A percentile compares a stretch with the other conserved stretches of the same genome.
Conservation (phyloP, 2,329 filamentous ascomycete genomes). For the Acephala macrosclerotiorum region DNA sequence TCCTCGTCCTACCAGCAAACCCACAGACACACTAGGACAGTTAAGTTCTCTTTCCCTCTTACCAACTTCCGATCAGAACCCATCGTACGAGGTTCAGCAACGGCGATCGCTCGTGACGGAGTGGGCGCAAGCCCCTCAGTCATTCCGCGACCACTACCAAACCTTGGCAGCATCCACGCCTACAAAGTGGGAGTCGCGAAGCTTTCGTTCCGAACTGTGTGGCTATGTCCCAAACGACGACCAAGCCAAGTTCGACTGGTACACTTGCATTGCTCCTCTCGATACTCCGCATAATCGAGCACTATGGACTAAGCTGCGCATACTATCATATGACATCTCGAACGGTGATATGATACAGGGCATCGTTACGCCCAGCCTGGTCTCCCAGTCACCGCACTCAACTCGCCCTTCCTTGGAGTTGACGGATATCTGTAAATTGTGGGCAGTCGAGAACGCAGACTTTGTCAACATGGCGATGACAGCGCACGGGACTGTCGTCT, state of each 20-base stretch:
- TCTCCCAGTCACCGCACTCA: no score
- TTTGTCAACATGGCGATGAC: no score
- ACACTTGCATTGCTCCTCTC: slow-evolving; percentile 10
- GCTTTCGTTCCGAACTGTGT: no score
- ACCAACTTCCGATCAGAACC: no score
- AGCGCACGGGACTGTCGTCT: no score
- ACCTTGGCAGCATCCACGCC: not conserved
- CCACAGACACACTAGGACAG: not conserved
- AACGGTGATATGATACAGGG: no score
- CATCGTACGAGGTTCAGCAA: not conserved
- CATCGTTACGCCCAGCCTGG: no score
- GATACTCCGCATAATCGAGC: slow-evolving; percentile 1
- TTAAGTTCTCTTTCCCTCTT: no score
- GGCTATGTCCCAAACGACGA: not conserved
- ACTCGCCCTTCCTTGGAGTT: no score
- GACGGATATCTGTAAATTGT: no score
- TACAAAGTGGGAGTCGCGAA: not conserved
- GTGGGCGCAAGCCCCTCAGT: slow-evolving; percentile 5
- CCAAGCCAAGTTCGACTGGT: not conserved
- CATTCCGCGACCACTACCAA: not conserved
- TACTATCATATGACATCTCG: slow-evolving; percentile 6
- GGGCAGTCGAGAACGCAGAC: no score
- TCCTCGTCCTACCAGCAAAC: no score
- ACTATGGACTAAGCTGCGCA: slow-evolving; percentile 5
- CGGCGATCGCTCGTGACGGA: not conserved